A percentile compares a stretch with the other conserved stretches of the same genome.
Conservation (phyloP, 306 rosid genomes). For the Quercus cerris region DNA sequence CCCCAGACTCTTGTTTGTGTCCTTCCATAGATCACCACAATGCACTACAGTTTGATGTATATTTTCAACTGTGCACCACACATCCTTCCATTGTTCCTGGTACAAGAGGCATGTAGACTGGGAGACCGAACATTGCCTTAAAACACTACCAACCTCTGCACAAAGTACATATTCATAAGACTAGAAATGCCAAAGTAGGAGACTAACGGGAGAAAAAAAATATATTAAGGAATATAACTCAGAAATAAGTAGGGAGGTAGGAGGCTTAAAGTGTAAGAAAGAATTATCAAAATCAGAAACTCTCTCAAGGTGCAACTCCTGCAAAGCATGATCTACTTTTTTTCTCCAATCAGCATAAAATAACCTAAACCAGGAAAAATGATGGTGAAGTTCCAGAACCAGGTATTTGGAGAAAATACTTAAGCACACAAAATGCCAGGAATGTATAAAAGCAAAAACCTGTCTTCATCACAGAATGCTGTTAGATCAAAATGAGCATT, state of each 20-base stretch:
- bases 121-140: slow-evolving; percentile 35
- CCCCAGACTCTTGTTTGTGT: slow-evolving; percentile 58
- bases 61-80: slow-evolving; percentile 53
- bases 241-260: neutral
- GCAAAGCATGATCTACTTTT: slow-evolving; percentile 38
- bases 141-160: slow-evolving; percentile 41
- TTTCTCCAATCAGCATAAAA: slow-evolving; percentile 58
- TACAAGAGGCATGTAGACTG: slow-evolving; percentile 18
- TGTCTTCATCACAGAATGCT: too few species aligned
- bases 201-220: neutral
- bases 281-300: slow-evolving; percentile 21
- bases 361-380: slow-evolving; percentile 42
- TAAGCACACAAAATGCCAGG: neutral
- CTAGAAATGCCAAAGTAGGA: neutral
- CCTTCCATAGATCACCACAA: slow-evolving; percentile 69
- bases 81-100: slow-evolving; percentile 57
- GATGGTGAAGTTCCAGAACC: slow-evolving; percentile 9
- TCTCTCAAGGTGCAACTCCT: slow-evolving; percentile 32
- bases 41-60: slow-evolving; percentile 45
- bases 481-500: too few species aligned
- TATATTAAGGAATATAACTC: neutral
- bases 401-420: neutral
- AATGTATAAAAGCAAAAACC: neutral
- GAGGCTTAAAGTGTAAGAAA: slow-evolving; percentile 20
- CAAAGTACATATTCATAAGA: slow-evolving; percentile 5